Base-by-base conservation (phyloP, 2,329 filamentous ascomycete genomes). In the Phoma herbarum region DNA sequence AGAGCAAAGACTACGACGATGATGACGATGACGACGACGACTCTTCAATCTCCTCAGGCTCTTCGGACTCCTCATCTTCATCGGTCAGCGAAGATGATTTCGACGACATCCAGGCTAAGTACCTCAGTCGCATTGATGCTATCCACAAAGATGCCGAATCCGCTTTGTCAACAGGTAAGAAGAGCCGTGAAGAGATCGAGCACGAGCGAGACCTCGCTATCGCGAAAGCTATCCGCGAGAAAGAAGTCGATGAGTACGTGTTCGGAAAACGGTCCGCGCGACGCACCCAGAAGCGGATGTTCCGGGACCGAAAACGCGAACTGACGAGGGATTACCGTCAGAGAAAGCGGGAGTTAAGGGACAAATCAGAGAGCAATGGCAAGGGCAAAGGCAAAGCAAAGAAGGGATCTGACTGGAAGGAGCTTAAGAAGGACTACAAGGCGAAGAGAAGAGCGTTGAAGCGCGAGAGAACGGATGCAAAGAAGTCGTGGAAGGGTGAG, bases 131-230 rank as follows among this genome's bases (percentile, higher is more conserved):
- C 37, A 47, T 73, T 45, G 66, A 56, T 28, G 62, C 64, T 3
- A 72, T 76, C 53, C 65, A 75, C 37, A 51, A 56, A 10, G 35
- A 58, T 10, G 67, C 69, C 20, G 55, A 60, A 9, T 31, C 61
- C 9, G 56, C 69, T 1, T 51, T 52, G 14, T 25, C 51, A 6
- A 71, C 71, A 48, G 73, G 73, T 48, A 72, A 71, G 41, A 73
- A 72, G 42, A 43, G 46, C 9, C 35, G 55, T 8, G 41, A 60
- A 35, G 61, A 68, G 23, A 68, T 75, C 18, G 60, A 61, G 4
- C 53, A 51, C 3, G 70, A 74, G 43, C 69, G 72, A n/a, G 63
- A 61, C 11, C 45, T 61, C 8, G 71, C 68, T 8, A 70, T 74
- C 22, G 64, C 67, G 23, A 62, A 64, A 52, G 73, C 73, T 0